These are phyloP conservation scores for Edaphochlamys debaryana DNA, from an alignment of 139 green algal genomes.

Conservation along the genomic window DNA sequence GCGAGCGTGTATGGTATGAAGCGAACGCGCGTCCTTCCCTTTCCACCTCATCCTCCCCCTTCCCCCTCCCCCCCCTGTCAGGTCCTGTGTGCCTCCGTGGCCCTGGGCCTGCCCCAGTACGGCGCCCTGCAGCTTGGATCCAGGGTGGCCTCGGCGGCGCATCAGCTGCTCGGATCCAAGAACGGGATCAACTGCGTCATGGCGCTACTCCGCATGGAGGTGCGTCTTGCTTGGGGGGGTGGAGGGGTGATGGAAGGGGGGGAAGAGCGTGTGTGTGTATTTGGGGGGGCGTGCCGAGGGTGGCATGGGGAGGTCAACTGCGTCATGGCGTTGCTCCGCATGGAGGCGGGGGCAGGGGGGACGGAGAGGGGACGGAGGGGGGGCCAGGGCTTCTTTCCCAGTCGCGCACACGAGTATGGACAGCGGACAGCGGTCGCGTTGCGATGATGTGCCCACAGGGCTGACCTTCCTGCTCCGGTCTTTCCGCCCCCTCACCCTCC, in stretches of 20 bases:
- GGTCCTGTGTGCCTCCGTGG: conserved; percentile 30
- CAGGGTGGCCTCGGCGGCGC: conserved; percentile 20
- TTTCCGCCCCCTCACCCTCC: no score
- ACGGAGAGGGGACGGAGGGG: not conserved
- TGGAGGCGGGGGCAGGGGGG: conserved; percentile 40
- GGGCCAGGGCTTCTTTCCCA: no score
- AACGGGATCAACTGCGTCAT: conserved; percentile 10
- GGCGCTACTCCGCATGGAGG: conserved; percentile 45
- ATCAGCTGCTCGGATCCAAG: conserved; percentile 6
- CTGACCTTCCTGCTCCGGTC: no score
- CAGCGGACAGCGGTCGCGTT: no score
- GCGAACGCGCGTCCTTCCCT: no score
- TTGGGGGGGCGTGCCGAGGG: no score
- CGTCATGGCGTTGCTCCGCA: conserved; percentile 34
- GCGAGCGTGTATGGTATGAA: no score
- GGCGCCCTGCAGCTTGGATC: conserved; percentile 40
- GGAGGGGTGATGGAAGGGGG: not conserved
- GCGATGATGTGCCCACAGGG: no score
- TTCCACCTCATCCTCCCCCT: not conserved
- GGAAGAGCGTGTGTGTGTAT: no score
- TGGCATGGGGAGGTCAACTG: conserved; percentile 16
- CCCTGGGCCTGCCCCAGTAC: conserved; percentile 41
- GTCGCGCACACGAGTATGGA: no score
- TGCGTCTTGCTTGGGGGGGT: conserved; percentile 8
- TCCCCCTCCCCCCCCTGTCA: not conserved